Evolutionary conservation across 306 rosid species (phyloP), one percentile per base, ranked within the genome.

Genomic region (Alnus glutinosa): DNA sequence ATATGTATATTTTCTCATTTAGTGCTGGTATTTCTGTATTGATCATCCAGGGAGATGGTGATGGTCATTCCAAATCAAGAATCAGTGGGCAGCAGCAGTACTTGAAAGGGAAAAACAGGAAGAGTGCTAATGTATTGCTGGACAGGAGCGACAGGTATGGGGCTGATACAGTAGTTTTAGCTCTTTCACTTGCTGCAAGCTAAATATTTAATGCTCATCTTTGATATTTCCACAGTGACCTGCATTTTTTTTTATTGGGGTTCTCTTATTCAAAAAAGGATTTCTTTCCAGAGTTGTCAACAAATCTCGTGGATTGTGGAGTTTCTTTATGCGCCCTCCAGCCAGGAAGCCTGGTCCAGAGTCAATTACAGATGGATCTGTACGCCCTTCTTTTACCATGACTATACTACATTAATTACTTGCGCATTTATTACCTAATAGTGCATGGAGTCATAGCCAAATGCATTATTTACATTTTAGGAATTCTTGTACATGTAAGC

Each of bases 291-390:
- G 94, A 81, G 74, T 75, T 83, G 67, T 78, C 59, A 77, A 80
- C 51, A 89, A 90, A 55, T 73, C 89, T 74, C 84, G 78, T 50
- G 86, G 92, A 67, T 84, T 89, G 68, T 90, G 92, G 98, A 86
- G 90, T 85, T 50, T 85, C 85, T 79, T 89, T 70, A 79, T 74
- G 76, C 87, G 63, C 75, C 87, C 87, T 68, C 75, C 93, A 44
- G 67, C 79, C 69, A 81, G 81, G 89, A 89, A 86, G 85, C 80
- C 85, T 66, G 85, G 79, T 48, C 83, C 78, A 75, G 92, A 89
- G 81, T 74, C 88, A 58, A 84, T 73, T 80, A 54, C 30, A 32
- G 90, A 83, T 72, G 87, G 81, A 85, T 80, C 82, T 73, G 92
- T 92, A 90, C 70, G 94, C 69, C n/a, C 73, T 69, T 8, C 67